Percentiles rank a stretch among this genome's conserved stretches.
Conservation (phyloP, 345 rosid species). For the Lepidium africanum region DNA sequence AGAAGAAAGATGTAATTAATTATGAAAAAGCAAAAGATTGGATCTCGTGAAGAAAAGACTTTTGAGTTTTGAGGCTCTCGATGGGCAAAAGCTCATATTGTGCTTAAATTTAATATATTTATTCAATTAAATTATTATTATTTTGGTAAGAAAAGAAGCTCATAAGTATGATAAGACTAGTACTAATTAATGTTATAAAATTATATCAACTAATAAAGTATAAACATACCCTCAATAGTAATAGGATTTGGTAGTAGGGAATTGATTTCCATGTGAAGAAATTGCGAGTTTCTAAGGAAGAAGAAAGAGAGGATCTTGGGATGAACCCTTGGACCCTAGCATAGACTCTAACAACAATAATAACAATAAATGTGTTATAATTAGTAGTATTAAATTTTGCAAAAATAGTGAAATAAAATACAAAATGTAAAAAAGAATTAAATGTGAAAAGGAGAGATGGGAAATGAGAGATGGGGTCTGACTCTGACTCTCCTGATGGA, state of each 20-base stretch:
- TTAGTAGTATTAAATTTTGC: conserved; percentile 5
- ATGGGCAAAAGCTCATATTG: conserved; percentile 36
- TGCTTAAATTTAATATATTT: conserved; percentile 20
- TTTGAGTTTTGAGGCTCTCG: conserved; percentile 42
- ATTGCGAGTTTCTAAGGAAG: conserved; percentile 21
- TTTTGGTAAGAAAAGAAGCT: not conserved
- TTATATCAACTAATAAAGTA: too few species aligned
- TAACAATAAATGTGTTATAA: conserved; percentile 8
- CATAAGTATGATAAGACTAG: conserved; percentile 20
- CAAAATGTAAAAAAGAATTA: not conserved
- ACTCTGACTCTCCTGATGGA: conserved; percentile 40
- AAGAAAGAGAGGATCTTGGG: conserved; percentile 27
- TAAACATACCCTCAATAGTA: too few species aligned
- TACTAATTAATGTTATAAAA: not conserved
- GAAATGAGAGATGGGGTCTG: conserved; percentile 33
- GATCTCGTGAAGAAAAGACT: conserved; percentile 60
- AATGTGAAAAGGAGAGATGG: conserved; percentile 30
- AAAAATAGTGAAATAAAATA: too few species aligned
- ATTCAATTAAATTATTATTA: not conserved
- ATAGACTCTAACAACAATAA: conserved; percentile 9
- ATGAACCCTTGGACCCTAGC: conserved; percentile 37
- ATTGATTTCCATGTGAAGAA: conserved; percentile 28
- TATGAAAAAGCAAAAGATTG: conserved; percentile 40
- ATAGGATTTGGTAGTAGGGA: conserved; percentile 1
- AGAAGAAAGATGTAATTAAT: conserved; percentile 29